phyloP scores from a whole-genome alignment of 192 early-diverging fungal species.

The Phlyctochytrium arcticum region DNA sequence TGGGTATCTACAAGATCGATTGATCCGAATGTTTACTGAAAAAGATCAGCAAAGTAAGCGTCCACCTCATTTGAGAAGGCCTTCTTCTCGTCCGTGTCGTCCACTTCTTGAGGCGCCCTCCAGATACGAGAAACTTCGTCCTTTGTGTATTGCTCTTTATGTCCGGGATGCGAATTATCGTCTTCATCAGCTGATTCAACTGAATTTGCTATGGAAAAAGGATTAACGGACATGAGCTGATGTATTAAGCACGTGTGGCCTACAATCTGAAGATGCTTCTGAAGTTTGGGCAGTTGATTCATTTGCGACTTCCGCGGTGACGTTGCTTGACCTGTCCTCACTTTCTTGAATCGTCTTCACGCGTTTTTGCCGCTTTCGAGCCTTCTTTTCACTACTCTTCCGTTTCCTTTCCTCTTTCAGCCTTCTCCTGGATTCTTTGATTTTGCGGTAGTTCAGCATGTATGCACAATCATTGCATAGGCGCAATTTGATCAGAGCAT shows the following conservation, averaged over 20 bases:
- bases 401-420: conserved; percentile 16
- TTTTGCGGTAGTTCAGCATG: conserved; percentile 69
- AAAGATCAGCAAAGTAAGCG: conserved; percentile 58
- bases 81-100: conserved; percentile 26
- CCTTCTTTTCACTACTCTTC: conserved; percentile 8
- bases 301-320: too few species aligned
- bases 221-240: too few species aligned
- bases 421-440: conserved; percentile 36
- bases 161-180: too few species aligned
- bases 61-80: conserved; percentile 66
- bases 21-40: too few species aligned
- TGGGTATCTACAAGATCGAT: too few species aligned
- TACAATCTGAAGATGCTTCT: too few species aligned
- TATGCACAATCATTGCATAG: conserved; percentile 67
- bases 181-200: too few species aligned
- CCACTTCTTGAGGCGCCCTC: conserved; percentile 24
- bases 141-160: conserved; percentile 14
- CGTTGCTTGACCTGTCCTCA: too few species aligned
- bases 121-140: conserved; percentile 26
- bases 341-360: too few species aligned
- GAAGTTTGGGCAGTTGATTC: too few species aligned
- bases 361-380: conserved; percentile 13
- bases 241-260: too few species aligned
- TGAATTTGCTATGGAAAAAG: too few species aligned
- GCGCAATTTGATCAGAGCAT: conserved; percentile 77